Percentiles rank a stretch among this genome's conserved stretches.
Evolutionary conservation across 2,329 filamentous ascomycete genomes (phyloP).

Genomic region (Graphiopsis chlorocephala): DNA sequence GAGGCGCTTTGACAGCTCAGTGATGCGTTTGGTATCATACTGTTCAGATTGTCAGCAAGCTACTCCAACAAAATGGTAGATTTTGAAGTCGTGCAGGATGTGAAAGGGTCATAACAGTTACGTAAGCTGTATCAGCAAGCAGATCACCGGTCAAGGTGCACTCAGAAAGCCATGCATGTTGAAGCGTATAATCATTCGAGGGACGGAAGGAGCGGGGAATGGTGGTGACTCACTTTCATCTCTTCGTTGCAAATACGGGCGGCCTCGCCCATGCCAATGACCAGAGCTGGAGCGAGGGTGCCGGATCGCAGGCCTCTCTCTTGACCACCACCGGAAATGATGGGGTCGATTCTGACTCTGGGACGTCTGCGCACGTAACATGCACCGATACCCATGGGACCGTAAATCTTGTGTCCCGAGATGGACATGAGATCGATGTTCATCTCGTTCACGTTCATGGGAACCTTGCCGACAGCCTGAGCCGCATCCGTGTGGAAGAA

Average conservation of each 20-base stretch:
- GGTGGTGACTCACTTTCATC: slow-evolving; percentile 67
- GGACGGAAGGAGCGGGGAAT: slow-evolving; percentile 23
- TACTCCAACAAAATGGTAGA: background rate
- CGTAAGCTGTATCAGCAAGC: slow-evolving; percentile 42
- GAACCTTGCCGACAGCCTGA: slow-evolving; percentile 98
- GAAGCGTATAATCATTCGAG: slow-evolving; percentile 75
- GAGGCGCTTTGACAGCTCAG: slow-evolving; percentile 76
- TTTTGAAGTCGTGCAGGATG: slow-evolving; percentile 12
- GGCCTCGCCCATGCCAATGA: slow-evolving; percentile 92
- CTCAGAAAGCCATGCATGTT: slow-evolving; percentile 92
- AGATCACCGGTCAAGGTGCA: slow-evolving; percentile 55
- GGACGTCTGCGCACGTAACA: slow-evolving; percentile 93
- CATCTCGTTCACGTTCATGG: slow-evolving; percentile 94
- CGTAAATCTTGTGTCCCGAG: slow-evolving; percentile 97
- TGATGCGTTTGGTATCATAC: slow-evolving; percentile 90
- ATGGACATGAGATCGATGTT: slow-evolving; percentile 99
- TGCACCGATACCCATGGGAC: slow-evolving; percentile 93
- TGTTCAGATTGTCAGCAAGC: slow-evolving; percentile 44
- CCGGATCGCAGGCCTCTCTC: slow-evolving; percentile 93
- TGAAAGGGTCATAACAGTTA: slow-evolving; percentile 14
- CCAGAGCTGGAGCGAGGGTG: slow-evolving; percentile 82
- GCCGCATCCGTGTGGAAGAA: slow-evolving; percentile 98
- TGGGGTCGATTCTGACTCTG: slow-evolving; percentile 87
- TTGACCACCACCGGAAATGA: slow-evolving; percentile 95
- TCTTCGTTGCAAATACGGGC: slow-evolving; percentile 89